Conservation (phyloP, 257 asterid genomes). For the Coffea canephora region DNA sequence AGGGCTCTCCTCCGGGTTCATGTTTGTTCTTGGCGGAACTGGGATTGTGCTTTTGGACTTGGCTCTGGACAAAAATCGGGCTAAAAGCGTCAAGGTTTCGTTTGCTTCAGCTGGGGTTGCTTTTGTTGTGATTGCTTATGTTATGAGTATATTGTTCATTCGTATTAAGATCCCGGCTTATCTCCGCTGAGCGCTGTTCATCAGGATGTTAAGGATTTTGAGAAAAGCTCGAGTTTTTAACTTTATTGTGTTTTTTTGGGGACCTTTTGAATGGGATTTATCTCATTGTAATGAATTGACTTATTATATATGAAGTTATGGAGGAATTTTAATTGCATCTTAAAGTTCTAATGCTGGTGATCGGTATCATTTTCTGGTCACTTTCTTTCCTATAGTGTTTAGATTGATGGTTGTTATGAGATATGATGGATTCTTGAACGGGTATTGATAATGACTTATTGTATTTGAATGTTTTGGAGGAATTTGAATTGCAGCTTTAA, state of each 20-base stretch:
- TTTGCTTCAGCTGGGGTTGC: constrained; percentile 73
- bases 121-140: constrained; percentile 70
- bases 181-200: constrained; percentile 46
- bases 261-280: not conserved
- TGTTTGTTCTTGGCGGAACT: constrained; percentile 87
- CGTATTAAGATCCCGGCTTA: constrained; percentile 92
- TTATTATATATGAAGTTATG: not conserved
- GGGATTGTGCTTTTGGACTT: constrained; percentile 88
- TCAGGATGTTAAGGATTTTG: not conserved
- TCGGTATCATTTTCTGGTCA: not conserved
- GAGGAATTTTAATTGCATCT: not conserved
- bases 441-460: not conserved
- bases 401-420: too few relatives aligned
- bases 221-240: not conserved
- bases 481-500: not conserved
- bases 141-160: constrained; percentile 88
- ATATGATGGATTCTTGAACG: too few relatives aligned
- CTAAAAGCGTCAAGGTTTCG: constrained; percentile 77
- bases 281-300: not conserved
- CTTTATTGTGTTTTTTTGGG: not conserved
- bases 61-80: constrained; percentile 76
- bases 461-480: not conserved
- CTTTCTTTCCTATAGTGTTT: not conserved
- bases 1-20: constrained; percentile 88
- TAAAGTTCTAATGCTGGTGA: not conserved